These are phyloP conservation scores for Dryadomyces quercus-mongolicae DNA, from an alignment of 2,329 filamentous ascomycete species.

Conservation along the genomic window DNA sequence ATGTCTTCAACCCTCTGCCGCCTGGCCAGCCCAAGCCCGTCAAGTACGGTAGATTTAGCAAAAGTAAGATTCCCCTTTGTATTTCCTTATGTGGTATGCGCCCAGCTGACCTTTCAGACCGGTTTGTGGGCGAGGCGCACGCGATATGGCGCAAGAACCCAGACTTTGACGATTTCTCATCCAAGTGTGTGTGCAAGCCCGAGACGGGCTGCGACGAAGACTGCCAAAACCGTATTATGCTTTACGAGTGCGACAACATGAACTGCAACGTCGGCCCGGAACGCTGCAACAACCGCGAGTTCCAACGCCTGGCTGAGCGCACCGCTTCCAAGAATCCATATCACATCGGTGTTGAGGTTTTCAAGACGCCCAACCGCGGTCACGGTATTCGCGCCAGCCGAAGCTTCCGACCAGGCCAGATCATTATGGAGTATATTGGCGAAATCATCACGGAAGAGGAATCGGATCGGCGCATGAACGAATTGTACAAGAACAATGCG, in stretches of 20 bases:
- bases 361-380: conserved; percentile 79
- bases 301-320: conserved; percentile 65
- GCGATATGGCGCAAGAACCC: conserved; percentile 72
- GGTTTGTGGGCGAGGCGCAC: conserved; percentile 76
- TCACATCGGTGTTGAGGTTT: conserved; percentile 86
- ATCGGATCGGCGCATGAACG: conserved; percentile 86
- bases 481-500: conserved; percentile 86
- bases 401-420: conserved; percentile 76
- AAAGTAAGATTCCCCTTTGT: conserved; percentile 48
- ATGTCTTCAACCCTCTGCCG: conserved; percentile 78
- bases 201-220: conserved; percentile 77
- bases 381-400: conserved; percentile 88
- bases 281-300: conserved; percentile 74
- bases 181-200: conserved; percentile 64
- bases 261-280: conserved; percentile 75
- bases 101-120: conserved; percentile 41
- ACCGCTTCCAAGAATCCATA: conserved; percentile 56
- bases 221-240: conserved; percentile 92
- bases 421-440: conserved; percentile 96
- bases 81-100: background rate
- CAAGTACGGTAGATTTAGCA: conserved; percentile 84
- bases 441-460: conserved; percentile 95
- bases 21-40: conserved; percentile 82
- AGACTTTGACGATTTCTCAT: conserved; percentile 60
- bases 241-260: conserved; percentile 85